A percentile compares a stretch with the other conserved stretches of the same genome.
Conservation (phyloP, 1,139 yeast species). For the Candida sojae region DNA sequence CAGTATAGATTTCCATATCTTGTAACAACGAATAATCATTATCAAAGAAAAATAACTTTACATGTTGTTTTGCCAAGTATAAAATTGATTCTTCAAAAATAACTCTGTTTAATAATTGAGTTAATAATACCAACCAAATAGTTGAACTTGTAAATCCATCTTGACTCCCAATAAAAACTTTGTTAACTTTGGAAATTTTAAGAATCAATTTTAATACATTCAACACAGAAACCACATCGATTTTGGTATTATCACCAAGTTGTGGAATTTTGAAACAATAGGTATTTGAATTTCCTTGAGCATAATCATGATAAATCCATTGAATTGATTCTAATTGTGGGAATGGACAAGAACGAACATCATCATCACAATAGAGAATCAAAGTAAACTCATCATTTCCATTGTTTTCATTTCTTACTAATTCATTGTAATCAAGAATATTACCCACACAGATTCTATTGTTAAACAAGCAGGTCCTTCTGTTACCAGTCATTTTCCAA, state of each 20-base stretch:
- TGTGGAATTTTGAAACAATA: slow-evolving; percentile 38
- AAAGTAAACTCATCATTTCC: slow-evolving; percentile 26
- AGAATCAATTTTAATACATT: slow-evolving; percentile 35
- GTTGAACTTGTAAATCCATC: slow-evolving; percentile 47
- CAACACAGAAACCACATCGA: slow-evolving; percentile 29
- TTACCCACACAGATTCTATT: slow-evolving; percentile 35
- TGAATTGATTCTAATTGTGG: slow-evolving; percentile 23
- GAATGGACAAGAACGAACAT: slow-evolving; percentile 21
- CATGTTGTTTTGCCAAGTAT: slow-evolving; percentile 15
- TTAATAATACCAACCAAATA: slow-evolving; percentile 28
- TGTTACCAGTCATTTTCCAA: slow-evolving; percentile 30
- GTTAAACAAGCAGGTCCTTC: slow-evolving; percentile 29
- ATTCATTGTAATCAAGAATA: slow-evolving; percentile 30
- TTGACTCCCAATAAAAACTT: slow-evolving; percentile 34
- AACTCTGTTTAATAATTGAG: slow-evolving; percentile 21
- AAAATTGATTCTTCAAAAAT: slow-evolving; percentile 27
- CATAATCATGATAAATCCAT: slow-evolving; percentile 14
- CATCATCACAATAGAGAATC: slow-evolving; percentile 38
- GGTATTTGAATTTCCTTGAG: slow-evolving; percentile 9
- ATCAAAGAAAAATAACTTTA: slow-evolving; percentile 35
- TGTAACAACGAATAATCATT: slow-evolving; percentile 34
- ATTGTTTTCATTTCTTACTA: slow-evolving; percentile 11
- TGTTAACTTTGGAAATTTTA: slow-evolving; percentile 22
- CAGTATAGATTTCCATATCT: slow-evolving; percentile 32
- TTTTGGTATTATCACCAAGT: slow-evolving; percentile 20